Base-by-base conservation (phyloP, 2,329 filamentous ascomycete species). In the Pseudocercospora musae region DNA sequence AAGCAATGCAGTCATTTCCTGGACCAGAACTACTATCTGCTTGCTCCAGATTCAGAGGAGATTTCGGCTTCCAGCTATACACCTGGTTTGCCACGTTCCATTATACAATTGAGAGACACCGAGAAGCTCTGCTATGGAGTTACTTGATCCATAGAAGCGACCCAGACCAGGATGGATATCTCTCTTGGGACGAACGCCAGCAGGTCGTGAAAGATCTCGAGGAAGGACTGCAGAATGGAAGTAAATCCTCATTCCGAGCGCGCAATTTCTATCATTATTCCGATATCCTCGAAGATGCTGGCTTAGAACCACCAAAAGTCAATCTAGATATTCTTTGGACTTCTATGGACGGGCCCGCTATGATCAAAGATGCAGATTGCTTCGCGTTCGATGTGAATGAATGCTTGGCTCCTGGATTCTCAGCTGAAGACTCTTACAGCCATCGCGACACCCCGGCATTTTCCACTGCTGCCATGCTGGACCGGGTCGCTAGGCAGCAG, bases 261-360 rank as follows among this genome's bases (percentile, higher is more conserved):
- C 15, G 57, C 8, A 25, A 59, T 3, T 59, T 53, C 49, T 59
- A 59, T 11, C 57, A 59, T 5, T 46, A 53, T 5, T 21, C 48
- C 4, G 57, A 59, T 15, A 27, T 29, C 2, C 49, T 59, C 6
- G 48, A 54, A 2, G 29, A 0, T 11, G 57, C 49, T 0, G 57
- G 57, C 0, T 42, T 59, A 1, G 48, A 59, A 5, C 48, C 57
- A 18, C 57, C 57, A 4, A 59, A 59, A 15, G 57, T 59, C 31
- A 59, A 59, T 31, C n/a, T 59, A 6, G 57, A 59, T n/a, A 54
- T 59, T n/a, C 21, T 59, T 2, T 59, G 57, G 57, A 54, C 57
- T 4, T 53, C 48, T 0, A 53, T 59, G 46, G 57, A 59, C 18
- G 57, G 57, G 1, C 57, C 57, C 1, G 29, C 42, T 6, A 42